A percentile compares a stretch with the other conserved stretches of the same genome.
phyloP scores from a whole-genome alignment of 768 basidiomycete genomes.

The Scleroderma bovista region DNA sequence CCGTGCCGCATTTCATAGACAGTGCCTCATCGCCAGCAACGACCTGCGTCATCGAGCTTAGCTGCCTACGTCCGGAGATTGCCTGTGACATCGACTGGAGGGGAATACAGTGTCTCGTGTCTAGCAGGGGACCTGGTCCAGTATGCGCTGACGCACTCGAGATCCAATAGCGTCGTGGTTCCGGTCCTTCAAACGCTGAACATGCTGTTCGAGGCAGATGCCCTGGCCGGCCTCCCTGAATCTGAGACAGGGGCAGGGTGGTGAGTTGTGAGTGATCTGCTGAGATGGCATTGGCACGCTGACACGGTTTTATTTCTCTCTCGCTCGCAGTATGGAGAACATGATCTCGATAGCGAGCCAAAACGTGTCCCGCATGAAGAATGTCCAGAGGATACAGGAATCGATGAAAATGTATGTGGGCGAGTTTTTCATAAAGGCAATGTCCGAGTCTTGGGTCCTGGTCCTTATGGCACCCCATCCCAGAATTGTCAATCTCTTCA shows the following conservation, averaged over 20 bases:
- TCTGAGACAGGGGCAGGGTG: constrained; percentile 42
- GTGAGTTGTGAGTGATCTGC: constrained; percentile 44
- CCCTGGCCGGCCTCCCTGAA: constrained; percentile 44
- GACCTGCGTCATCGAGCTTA: constrained; percentile 57
- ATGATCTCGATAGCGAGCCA: constrained; percentile 54
- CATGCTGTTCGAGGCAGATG: constrained; percentile 65
- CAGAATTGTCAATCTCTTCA: constrained; percentile 65
- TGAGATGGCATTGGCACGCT: constrained; percentile 8
- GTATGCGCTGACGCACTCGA: constrained; percentile 47
- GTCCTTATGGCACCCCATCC: constrained; percentile 7
- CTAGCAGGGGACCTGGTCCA: constrained; percentile 55
- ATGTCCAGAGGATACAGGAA: constrained; percentile 71
- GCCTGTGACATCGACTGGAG: constrained; percentile 32
- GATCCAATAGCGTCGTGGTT: constrained; percentile 70
- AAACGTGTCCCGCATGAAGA: constrained; percentile 70
- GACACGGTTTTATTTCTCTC: too few relatives aligned
- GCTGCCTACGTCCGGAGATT: constrained; percentile 51
- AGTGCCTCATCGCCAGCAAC: constrained; percentile 53
- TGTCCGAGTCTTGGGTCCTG: constrained; percentile 10
- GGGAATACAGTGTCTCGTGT: constrained; percentile 42
- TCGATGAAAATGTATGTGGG: constrained; percentile 76
- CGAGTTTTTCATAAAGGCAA: constrained; percentile 11
- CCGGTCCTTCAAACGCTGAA: constrained; percentile 77
- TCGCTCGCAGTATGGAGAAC: constrained; percentile 41
- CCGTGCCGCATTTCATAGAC: constrained; percentile 11